A percentile compares a stretch with the other conserved stretches of the same genome.
Conservation (phyloP, 345 rosid genomes). For the Odontarrhena argentea region DNA sequence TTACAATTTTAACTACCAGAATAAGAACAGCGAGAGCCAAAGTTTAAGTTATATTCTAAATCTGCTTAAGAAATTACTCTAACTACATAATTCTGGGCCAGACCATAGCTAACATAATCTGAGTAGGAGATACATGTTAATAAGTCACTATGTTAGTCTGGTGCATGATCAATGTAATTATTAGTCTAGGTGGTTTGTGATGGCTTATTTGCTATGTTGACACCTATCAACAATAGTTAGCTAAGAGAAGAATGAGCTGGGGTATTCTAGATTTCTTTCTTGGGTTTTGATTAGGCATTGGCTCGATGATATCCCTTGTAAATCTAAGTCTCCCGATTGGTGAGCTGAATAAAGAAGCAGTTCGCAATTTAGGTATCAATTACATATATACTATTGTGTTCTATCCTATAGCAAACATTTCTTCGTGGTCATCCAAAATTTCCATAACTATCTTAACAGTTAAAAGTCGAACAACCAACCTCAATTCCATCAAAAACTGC, state of each 20-base stretch:
- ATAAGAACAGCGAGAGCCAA: not conserved
- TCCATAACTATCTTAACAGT: not conserved
- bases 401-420: not conserved
- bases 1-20: not conserved
- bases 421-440: slow-evolving; percentile 7
- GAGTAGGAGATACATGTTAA: not conserved
- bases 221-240: not conserved
- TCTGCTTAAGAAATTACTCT: not conserved
- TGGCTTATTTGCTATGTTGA: slow-evolving; percentile 4
- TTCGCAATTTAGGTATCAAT: not conserved
- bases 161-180: slow-evolving; percentile 6
- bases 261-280: not conserved
- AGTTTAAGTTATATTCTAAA: not conserved
- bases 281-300: not conserved
- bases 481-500: slow-evolving; percentile 87
- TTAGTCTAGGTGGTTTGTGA: not conserved
- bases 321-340: not conserved
- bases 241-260: not conserved
- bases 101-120: slow-evolving; percentile 28
- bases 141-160: not conserved
- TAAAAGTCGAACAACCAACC: slow-evolving; percentile 49
- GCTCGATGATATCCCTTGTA: not conserved
- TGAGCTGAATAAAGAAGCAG: slow-evolving; percentile 1
- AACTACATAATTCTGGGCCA: slow-evolving; percentile 2
- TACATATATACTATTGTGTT: slow-evolving; percentile 9